Evolutionary conservation across 139 green algal species (phyloP).

Genomic region (Penium margaritaceum): DNA sequence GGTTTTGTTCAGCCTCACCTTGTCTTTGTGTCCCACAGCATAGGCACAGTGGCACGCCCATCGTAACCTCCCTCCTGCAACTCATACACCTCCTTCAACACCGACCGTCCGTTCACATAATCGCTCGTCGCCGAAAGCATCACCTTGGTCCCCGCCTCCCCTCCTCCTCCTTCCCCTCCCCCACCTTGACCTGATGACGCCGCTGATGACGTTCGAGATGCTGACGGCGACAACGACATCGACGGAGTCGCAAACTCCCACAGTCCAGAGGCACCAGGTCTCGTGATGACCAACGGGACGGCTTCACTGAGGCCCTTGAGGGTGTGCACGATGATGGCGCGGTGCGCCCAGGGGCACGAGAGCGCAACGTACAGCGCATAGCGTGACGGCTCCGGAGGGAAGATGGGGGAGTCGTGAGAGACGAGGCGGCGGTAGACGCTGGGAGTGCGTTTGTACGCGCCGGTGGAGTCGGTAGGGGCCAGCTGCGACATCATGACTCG

Average conservation of each 20-base stretch:
- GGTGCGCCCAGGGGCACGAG: constrained; percentile 90
- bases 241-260: constrained; percentile 37
- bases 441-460: constrained; percentile 64
- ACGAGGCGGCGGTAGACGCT: constrained; percentile 60
- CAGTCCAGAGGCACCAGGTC: constrained; percentile 16
- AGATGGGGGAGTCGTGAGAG: too few species aligned
- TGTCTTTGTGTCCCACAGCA: constrained; percentile 34
- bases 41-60: constrained; percentile 24
- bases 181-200: too few species aligned
- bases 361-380: constrained; percentile 86
- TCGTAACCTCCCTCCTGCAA: constrained; percentile 14
- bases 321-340: constrained; percentile 52
- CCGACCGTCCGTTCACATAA: too few species aligned
- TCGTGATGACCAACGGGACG: constrained; percentile 26
- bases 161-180: too few species aligned
- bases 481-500: constrained; percentile 67
- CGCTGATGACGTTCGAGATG: too few species aligned
- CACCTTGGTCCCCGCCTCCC: too few species aligned
- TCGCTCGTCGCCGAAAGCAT: too few species aligned
- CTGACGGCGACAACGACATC: too few species aligned
- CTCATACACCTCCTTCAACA: constrained; percentile 26
- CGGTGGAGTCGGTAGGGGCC: constrained; percentile 68
- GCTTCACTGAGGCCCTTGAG: constrained; percentile 34
- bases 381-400: constrained; percentile 50
- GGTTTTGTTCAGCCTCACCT: too few species aligned